A percentile compares a stretch with the other conserved stretches of the same genome.
Conservation (phyloP, 177 flowering plant species). For the Tripterygium wilfordii region DNA sequence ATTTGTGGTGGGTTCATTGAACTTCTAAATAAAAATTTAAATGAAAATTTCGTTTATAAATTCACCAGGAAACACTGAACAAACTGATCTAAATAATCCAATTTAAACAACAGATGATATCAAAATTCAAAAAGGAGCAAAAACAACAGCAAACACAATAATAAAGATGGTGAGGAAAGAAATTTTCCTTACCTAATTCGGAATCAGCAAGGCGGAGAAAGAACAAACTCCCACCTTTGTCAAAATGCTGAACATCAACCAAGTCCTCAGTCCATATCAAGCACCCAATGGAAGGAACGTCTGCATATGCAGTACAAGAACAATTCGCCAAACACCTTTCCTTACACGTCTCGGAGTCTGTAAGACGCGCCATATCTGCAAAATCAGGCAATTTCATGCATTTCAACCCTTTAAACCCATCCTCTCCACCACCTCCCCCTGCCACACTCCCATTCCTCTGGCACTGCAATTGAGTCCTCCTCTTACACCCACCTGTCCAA, state of each 20-base stretch:
- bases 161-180: not conserved
- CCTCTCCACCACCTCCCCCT: slow-evolving; percentile 9
- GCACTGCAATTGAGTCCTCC: not conserved
- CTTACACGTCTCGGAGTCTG: slow-evolving; percentile 2
- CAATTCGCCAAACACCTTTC: slow-evolving; percentile 13
- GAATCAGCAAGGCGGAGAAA: slow-evolving; percentile 20
- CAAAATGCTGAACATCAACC: slow-evolving; percentile 20
- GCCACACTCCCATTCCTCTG: not conserved
- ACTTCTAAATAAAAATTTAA: too few relatives aligned
- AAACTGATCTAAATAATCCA: too few relatives aligned
- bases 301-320: slow-evolving; percentile 17
- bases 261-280: slow-evolving; percentile 28
- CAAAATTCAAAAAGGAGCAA: not conserved
- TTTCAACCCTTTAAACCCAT: slow-evolving; percentile 8
- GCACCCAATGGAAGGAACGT: slow-evolving; percentile 13
- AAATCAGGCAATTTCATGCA: slow-evolving; percentile 15
- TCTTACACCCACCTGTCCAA: slow-evolving; percentile 31
- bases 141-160: not conserved
- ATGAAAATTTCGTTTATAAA: too few relatives aligned
- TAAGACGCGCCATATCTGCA: not conserved
- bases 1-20: too few relatives aligned
- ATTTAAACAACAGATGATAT: not conserved
- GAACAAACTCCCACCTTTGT: slow-evolving; percentile 17
- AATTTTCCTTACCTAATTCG: slow-evolving; percentile 20
- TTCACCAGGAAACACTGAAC: too few relatives aligned